Evolutionary conservation across 768 basidiomycete genomes (phyloP), one percentile per base, ranked within the genome.

Genomic region (Lyophyllum shimeji): DNA sequence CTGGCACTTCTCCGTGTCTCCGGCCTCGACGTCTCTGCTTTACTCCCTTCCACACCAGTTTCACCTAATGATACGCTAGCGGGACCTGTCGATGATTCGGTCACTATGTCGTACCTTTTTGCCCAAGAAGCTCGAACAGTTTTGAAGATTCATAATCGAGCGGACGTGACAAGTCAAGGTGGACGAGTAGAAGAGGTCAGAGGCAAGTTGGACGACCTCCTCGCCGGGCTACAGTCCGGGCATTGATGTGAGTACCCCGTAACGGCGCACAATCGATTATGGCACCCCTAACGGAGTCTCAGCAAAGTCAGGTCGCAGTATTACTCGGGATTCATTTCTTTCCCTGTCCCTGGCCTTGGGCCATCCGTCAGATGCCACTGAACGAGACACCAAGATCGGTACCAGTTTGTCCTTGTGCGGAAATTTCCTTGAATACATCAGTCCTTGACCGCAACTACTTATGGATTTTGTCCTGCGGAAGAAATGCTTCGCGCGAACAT

Each of bases 1-100:
- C 81, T 93, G 21, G 89, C 90, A 5, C 69, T 89, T 29, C 72
- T 92, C 18, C 82, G 86, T 25, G 82, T 82, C 24, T 83, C 85
- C 9, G 82, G 79, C 34, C 43, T 71, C 17, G 71, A 76, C 59
- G 53, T 77, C 25, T 62, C 63, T 12, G 51, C 69, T 52, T 57
- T 72, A 47, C 20, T 67, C 53, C 62, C 68, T 60, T 52, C 57
- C 46, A 25, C 58, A 50, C 31, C 59, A 48, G 52, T 34, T 25
- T 21, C 56, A 18, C 8, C 51, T 23, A 21, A 27, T n/a, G 21
- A 52, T 43, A 13, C 23, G 7, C 56, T 60, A 18, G 52, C 68
- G 31, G 44, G 18, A 29, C 5, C 44, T 24, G 60, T 71, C 17
- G 72, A 80, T 34, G 59, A 60, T 40, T 74, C 78, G 24, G 76